A percentile compares a stretch with the other conserved stretches of the same genome.
phyloP scores from a whole-genome alignment of 768 basidiomycete species.

The Grammothele lineata region DNA sequence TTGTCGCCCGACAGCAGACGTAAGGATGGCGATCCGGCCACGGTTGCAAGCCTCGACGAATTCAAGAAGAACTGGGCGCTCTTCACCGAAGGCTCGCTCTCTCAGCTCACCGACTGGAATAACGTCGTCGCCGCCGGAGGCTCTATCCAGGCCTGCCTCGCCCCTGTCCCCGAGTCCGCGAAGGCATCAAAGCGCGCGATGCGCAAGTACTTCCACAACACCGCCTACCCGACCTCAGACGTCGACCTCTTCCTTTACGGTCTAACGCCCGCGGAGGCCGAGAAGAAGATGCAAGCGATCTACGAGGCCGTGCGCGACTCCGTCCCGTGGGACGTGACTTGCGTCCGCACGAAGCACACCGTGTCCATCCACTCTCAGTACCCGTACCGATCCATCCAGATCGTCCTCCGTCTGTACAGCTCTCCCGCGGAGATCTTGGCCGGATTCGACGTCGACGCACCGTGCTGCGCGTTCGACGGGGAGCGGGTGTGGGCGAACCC shows the following conservation, averaged over 20 bases:
- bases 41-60: conserved; percentile 47
- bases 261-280: conserved; percentile 54
- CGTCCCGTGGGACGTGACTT: conserved; percentile 66
- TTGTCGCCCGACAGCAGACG: conserved; percentile 40
- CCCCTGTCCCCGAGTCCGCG: conserved; percentile 43
- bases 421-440: conserved; percentile 64
- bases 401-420: conserved; percentile 57
- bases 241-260: conserved; percentile 63
- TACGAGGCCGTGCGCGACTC: conserved; percentile 64
- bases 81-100: conserved; percentile 59
- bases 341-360: conserved; percentile 61
- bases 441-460: conserved; percentile 65
- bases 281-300: conserved; percentile 52
- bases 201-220: conserved; percentile 53
- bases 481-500: conserved; percentile 57
- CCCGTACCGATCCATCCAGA: conserved; percentile 63
- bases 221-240: conserved; percentile 56
- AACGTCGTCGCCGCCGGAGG: conserved; percentile 63
- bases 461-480: conserved; percentile 55
- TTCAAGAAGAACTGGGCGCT: conserved; percentile 63
- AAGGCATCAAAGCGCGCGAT: conserved; percentile 52
- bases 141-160: conserved; percentile 52
- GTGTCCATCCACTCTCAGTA: conserved; percentile 64
- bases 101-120: conserved; percentile 56
- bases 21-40: conserved; percentile 45